Evolutionary conservation across 345 rosid genomes (phyloP).

Genomic region (Lepidium aucheri): DNA sequence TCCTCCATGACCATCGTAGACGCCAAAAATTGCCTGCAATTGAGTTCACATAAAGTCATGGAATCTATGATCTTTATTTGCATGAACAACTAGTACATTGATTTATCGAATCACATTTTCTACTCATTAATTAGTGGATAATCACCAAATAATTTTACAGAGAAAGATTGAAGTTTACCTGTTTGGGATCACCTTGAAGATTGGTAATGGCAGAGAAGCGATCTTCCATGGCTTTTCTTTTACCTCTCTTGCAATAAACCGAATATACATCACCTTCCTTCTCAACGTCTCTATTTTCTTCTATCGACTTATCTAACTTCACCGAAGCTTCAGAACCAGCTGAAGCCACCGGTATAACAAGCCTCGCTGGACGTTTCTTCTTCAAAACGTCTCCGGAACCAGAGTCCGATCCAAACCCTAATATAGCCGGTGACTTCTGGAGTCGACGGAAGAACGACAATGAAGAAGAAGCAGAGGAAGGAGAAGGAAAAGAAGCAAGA

Average conservation of each 20-base stretch:
- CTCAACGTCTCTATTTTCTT: slow-evolving; percentile 33
- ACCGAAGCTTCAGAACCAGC: slow-evolving; percentile 21
- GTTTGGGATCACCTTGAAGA: slow-evolving; percentile 49
- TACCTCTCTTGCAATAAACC: slow-evolving; percentile 76
- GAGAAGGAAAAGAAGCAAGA: slow-evolving; percentile 24
- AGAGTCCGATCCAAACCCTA: slow-evolving; percentile 15
- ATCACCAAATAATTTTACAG: background rate
- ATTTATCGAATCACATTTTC: background rate
- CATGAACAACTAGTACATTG: too few relatives aligned
- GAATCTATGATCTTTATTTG: background rate
- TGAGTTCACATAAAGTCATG: background rate
- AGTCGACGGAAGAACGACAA: slow-evolving; percentile 54
- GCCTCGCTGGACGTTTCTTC: slow-evolving; percentile 74
- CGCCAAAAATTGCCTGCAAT: slow-evolving; percentile 68
- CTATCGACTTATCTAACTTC: slow-evolving; percentile 22
- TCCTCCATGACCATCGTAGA: slow-evolving; percentile 94
- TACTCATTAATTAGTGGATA: background rate
- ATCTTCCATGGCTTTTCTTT: slow-evolving; percentile 84
- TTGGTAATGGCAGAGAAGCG: slow-evolving; percentile 52
- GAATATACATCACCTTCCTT: slow-evolving; percentile 52
- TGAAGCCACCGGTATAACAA: slow-evolving; percentile 44
- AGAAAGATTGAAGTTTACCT: slow-evolving; percentile 35
- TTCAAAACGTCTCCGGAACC: slow-evolving; percentile 33
- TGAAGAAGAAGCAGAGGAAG: slow-evolving; percentile 47
- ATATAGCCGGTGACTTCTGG: slow-evolving; percentile 34